A percentile compares a stretch with the other conserved stretches of the same genome.
Conservation (phyloP, 192 early-diverging fungal genomes). For the Thamnidium elegans region DNA sequence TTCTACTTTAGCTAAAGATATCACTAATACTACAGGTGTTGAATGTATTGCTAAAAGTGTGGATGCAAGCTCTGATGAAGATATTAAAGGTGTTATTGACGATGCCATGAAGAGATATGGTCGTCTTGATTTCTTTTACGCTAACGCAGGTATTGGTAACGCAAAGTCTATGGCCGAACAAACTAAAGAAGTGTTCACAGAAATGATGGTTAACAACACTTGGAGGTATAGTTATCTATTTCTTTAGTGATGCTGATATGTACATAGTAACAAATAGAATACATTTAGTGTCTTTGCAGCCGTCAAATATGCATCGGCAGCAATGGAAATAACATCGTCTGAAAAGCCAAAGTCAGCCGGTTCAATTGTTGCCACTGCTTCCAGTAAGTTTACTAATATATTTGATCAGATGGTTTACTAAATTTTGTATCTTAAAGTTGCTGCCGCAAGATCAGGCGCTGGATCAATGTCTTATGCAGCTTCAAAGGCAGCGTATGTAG, state of each 20-base stretch:
- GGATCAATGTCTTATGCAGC: no score
- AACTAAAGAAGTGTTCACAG: conserved; percentile 23
- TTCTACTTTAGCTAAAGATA: conserved; percentile 34
- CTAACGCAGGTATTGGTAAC: conserved; percentile 45
- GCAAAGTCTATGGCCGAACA: conserved; percentile 22
- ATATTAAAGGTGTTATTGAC: conserved; percentile 34
- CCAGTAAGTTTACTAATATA: no score
- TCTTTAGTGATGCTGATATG: neutral
- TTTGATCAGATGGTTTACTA: no score
- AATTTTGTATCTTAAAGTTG: no score
- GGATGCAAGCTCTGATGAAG: conserved; percentile 44
- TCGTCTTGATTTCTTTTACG: conserved; percentile 52
- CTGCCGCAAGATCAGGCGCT: no score
- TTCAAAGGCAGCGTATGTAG: no score
- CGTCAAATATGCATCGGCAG: conserved; percentile 38
- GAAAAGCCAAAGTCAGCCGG: no score
- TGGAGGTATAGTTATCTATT: conserved; percentile 1
- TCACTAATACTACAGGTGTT: conserved; percentile 28
- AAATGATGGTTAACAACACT: conserved; percentile 36
- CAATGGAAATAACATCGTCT: conserved; percentile 29
- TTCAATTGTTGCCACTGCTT: no score
- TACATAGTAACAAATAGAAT: neutral
- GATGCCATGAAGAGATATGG: conserved; percentile 43
- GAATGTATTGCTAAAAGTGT: conserved; percentile 30
- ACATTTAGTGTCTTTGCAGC: conserved; percentile 40